phyloP scores from a whole-genome alignment of 208 protist species.

The Trypanosomatidae sp. region DNA sequence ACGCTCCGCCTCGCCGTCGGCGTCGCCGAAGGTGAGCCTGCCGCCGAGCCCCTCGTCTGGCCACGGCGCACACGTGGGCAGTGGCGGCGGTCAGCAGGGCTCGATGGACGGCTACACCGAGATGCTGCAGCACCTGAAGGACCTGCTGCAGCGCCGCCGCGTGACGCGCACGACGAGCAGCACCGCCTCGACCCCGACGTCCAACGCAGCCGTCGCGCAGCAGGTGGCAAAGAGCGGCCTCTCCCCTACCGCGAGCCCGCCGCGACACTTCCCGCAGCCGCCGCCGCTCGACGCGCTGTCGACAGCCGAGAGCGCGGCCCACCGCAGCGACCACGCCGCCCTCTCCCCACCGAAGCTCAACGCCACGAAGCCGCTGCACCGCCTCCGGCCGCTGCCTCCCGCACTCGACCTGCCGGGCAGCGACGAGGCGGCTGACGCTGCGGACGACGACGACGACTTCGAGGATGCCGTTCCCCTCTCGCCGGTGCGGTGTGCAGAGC shows the following conservation, averaged over 20 bases:
- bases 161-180: slow-evolving; percentile 10
- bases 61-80: neutral
- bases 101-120: slow-evolving; percentile 76
- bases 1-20: neutral
- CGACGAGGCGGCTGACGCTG: slow-evolving; percentile 15
- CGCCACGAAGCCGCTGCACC: slow-evolving; percentile 28
- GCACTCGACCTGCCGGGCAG: slow-evolving; percentile 8
- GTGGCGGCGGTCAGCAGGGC: slow-evolving; percentile 12
- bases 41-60: slow-evolving; percentile 19
- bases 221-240: too few relatives aligned
- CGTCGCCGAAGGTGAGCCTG: neutral
- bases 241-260: too few relatives aligned
- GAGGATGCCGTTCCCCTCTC: slow-evolving; percentile 79
- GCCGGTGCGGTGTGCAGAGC: slow-evolving; percentile 50
- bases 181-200: slow-evolving; percentile 19
- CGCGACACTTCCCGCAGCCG: slow-evolving; percentile 8
- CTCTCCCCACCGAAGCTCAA: slow-evolving; percentile 29
- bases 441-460: slow-evolving; percentile 73
- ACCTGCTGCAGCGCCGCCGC: slow-evolving; percentile 55
- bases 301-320: neutral
- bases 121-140: slow-evolving; percentile 86
- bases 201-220: neutral
- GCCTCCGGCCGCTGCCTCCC: slow-evolving; percentile 1
- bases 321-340: neutral
- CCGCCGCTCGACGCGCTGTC: neutral